Evolutionary conservation across 768 basidiomycete species (phyloP), one percentile per base, ranked within the genome.

Genomic region (Suillus tomentosus): DNA sequence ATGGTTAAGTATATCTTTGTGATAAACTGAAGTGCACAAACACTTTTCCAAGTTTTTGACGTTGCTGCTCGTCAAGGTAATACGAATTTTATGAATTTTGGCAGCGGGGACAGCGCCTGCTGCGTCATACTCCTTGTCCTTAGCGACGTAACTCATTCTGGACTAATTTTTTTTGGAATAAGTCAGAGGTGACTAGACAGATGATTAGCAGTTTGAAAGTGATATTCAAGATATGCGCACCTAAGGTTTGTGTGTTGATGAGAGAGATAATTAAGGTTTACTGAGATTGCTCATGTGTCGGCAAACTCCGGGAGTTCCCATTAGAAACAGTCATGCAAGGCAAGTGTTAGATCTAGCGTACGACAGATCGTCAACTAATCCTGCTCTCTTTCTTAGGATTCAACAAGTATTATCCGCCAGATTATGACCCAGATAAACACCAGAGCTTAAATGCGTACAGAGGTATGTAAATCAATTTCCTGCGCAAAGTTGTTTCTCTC

Each of bases 41-140:
- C 96, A 98, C 83, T 98, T 99, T 84, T 99, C 97, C 74, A 99
- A 83, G 86, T 95, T 96, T 85, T 86, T 90, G 81, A 99, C 94
- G 79, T 98, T 98, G 83, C 92, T 91, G 82, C 92, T 94, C 69
- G 97, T 99, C 78, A 99, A 85, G 69, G 97, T 99, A 84, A 99
- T 99, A 68, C 97, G 85, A 79, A 99, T 99, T 87, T 98, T 98
- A 88, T 99, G 96, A 78, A 94, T 87, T 81, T 98, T 96, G 76
- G 93, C 91, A 69, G 87, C 82, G 74, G 92, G 90, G 66, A 95
- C 87, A 68, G 91, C 90, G 73, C 94, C 94, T 56, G 92, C 90
- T 66, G 94, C 95, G 71, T 98, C 97, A 84, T 95, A 95, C 78
- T 97, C 95, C 80, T 98, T 95, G 80, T 95, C 94, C 88, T 95